phyloP scores from a whole-genome alignment of 352 stramenopile species.

The Phytophthora boehmeriae region DNA sequence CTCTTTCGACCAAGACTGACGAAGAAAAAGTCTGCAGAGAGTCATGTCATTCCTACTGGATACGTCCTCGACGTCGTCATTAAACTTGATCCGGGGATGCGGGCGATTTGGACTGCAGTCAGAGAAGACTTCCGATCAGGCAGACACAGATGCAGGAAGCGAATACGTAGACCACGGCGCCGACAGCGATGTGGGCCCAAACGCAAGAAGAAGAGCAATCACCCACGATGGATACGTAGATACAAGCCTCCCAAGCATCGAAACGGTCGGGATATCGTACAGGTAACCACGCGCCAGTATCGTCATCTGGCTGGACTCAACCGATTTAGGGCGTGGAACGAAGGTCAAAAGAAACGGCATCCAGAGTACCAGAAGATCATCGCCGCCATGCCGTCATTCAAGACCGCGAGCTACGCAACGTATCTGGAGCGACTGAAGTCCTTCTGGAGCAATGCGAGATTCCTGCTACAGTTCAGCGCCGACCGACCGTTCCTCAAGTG shows the following conservation, averaged over 20 bases:
- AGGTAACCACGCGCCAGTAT: too few relatives aligned
- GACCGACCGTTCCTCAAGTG: conserved; percentile 4
- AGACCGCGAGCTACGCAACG: too few relatives aligned
- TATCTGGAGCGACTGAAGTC: too few relatives aligned
- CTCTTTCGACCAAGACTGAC: conserved; percentile 18
- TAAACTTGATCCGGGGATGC: conserved; percentile 24
- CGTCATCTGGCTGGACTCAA: conserved; percentile 9
- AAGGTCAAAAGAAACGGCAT: conserved; percentile 7
- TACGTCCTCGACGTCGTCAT: conserved; percentile 15
- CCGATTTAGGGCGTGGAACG: conserved; percentile 6
- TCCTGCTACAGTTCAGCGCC: too few relatives aligned
- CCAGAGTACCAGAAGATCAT: conserved; percentile 11
- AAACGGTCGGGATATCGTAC: too few relatives aligned
- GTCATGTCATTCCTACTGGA: conserved; percentile 5
- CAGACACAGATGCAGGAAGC: too few relatives aligned
- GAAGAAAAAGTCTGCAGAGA: conserved; percentile 3
- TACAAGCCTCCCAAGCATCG: conserved; percentile 8
- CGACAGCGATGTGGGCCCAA: not conserved
- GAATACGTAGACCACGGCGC: too few relatives aligned
- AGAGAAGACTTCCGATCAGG: conserved; percentile 9
- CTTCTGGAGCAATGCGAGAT: too few relatives aligned
- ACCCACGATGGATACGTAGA: conserved; percentile 12
- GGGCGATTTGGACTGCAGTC: conserved; percentile 12
- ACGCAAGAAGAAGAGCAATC: conserved; percentile 4
- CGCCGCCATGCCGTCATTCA: conserved; percentile 25